Percentiles rank a stretch among this genome's conserved stretches.
Conservation (phyloP, 2,329 filamentous ascomycete species). For the Hypoxylon sp. region DNA sequence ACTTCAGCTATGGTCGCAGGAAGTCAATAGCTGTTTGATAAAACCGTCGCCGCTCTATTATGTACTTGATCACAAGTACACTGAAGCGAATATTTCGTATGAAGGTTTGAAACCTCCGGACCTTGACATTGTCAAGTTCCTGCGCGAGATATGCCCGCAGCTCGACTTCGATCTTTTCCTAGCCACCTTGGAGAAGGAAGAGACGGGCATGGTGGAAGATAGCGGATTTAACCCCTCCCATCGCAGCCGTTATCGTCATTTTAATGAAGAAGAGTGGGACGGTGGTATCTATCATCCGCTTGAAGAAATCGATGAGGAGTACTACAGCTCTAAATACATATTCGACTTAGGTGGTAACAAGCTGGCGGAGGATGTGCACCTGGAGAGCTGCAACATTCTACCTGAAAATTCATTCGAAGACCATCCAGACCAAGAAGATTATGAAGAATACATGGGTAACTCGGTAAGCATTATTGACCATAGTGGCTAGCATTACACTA, state of each 20-base stretch:
- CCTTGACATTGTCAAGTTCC: constrained; percentile 45
- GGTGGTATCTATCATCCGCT: constrained; percentile 27
- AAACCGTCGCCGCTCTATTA: constrained; percentile 49
- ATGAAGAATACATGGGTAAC: constrained; percentile 52
- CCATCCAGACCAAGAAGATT: constrained; percentile 43
- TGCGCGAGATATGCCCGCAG: constrained; percentile 48
- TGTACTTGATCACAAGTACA: constrained; percentile 56
- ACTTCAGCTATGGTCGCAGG: constrained; percentile 50
- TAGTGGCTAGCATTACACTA: constrained; percentile 5
- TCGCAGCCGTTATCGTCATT: not conserved
- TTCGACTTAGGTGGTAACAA: constrained; percentile 50
- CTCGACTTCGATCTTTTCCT: constrained; percentile 55
- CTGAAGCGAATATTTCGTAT: constrained; percentile 53
- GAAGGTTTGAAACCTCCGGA: constrained; percentile 52
- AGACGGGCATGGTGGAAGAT: constrained; percentile 40
- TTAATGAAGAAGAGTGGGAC: constrained; percentile 13
- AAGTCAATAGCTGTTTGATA: constrained; percentile 32
- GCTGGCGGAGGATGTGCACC: constrained; percentile 32
- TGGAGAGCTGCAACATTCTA: constrained; percentile 48
- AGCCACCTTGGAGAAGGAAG: constrained; percentile 52
- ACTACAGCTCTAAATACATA: constrained; percentile 46
- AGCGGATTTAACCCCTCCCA: not conserved
- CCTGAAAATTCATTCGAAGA: constrained; percentile 44
- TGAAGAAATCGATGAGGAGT: constrained; percentile 28
- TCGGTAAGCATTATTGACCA: constrained; percentile 41